Evolutionary conservation across 768 basidiomycete genomes (phyloP), one percentile per base, ranked within the genome.

Genomic region (Candolleomyces aberdarensis): DNA sequence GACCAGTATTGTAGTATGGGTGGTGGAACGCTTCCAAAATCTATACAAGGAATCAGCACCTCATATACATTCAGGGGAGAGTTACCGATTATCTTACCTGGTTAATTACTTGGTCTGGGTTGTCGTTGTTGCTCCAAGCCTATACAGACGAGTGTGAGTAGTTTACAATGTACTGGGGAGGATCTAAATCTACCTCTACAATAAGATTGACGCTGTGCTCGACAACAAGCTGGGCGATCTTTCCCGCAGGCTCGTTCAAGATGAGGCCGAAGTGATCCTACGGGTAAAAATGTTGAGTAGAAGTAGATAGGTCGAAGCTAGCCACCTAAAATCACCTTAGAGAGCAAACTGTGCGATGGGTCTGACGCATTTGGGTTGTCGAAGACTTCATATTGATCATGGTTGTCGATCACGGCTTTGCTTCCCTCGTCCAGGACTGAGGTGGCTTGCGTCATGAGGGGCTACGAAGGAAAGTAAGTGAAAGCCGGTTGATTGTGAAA

Each of bases 211-310:
- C 86, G 13, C 76, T 73, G 68, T 91, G 72, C 65, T 84, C 81
- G 13, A 89, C 88, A 14, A 92, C 81, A 29, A 87, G 71, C 66
- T 83, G 80, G 8, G 88, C 89, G 54, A 90, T 84, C 68, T 88
- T 86, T 3, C 89, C 88, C 11, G 89, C 89, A 0, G 89, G 87
- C 66, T 89, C 86, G 69, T 90, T 91, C 56, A 89, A 75, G 56
- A 89, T 85, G 47, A 88, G 80, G 5, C 77, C 83, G 66, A 91
- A 89, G 71, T 90, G 88, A 68, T 89, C 88, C 85, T 88, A 60
- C 3, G 61, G 51, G 31, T 49, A 9, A 9, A 40, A 9, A 7
- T 43, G 55, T 47, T 47, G 36, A 20, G 55, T 8, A 46, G 39
- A 43, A 29, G 43, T 8, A n/a, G 46, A 47, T 48, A 15, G 15